Evolutionary conservation across 116 monocot genomes (phyloP), one percentile per base, ranked within the genome.

Genomic region (Trichopus zeylanicus): DNA sequence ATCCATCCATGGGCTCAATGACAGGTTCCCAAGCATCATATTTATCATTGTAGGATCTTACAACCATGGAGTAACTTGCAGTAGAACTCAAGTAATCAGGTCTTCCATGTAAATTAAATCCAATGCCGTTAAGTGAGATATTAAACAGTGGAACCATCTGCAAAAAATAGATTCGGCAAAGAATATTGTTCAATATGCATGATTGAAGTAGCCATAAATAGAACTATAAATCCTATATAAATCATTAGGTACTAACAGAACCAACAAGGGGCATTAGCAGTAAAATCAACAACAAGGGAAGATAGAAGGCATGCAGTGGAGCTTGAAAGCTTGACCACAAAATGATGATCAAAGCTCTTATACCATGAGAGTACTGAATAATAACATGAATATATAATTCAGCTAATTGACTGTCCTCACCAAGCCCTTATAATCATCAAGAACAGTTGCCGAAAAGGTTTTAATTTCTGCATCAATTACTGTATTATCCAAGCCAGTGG

Each of bases 131-230:
- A 27, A 92, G 58, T 10, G 82, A 84, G 21, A 84, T 51, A 55
- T 92, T 92, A 62, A 82, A 92, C 39, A 99, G 69, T 21, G 98
- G 98, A 79, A 92, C 81, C 98, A 91, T 99, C 98, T 99, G 91
- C 74, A 67, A 9, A 35, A 49, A 35, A 38, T 33, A 47, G 13
- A n/a, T n/a, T n/a, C n/a, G n/a, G n/a, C n/a, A n/a, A n/a, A n/a
- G n/a, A n/a, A n/a, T n/a, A n/a, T n/a, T n/a, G n/a, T n/a, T n/a
- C n/a, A n/a, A n/a, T n/a, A n/a, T n/a, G n/a, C n/a, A n/a, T n/a
- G n/a, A n/a, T n/a, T n/a, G n/a, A n/a, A n/a, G n/a, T n/a, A n/a
- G n/a, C n/a, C n/a, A n/a, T n/a, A n/a, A n/a, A n/a, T n/a, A n/a
- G n/a, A n/a, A n/a, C n/a, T n/a, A n/a, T n/a, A n/a, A n/a, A n/a